A percentile compares a stretch with the other conserved stretches of the same genome.
Evolutionary conservation across 768 basidiomycete genomes (phyloP).

Genomic region (Mycena albidolilacea): DNA sequence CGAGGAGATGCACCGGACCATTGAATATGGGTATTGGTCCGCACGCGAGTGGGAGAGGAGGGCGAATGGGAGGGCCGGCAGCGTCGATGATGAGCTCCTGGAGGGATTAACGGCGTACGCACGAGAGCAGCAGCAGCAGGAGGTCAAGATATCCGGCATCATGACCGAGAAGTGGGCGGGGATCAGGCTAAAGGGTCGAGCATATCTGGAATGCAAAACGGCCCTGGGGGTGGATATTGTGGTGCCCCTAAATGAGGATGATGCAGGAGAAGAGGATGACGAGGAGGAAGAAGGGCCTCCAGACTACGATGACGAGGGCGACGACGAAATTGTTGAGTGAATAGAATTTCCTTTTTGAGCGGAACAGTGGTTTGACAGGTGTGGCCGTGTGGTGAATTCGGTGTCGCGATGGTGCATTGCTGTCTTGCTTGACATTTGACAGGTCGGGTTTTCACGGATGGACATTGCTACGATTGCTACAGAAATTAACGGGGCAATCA

Average conservation of each 20-base stretch:
- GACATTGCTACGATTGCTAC: too few relatives aligned
- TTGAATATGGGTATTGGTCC: not conserved
- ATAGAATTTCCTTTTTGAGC: not conserved
- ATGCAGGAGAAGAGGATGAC: not conserved
- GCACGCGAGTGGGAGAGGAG: not conserved
- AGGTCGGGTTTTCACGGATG: too few relatives aligned
- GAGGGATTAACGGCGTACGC: not conserved
- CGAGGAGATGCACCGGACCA: not conserved
- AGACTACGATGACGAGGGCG: not conserved
- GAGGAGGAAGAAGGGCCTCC: not conserved
- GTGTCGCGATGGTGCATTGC: too few relatives aligned
- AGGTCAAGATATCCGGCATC: not conserved
- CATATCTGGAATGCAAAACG: not conserved
- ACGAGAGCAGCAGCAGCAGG: not conserved
- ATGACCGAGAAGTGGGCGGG: not conserved
- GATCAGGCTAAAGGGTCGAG: not conserved
- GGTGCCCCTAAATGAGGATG: not conserved
- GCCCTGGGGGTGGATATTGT: not conserved
- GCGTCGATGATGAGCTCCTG: not conserved
- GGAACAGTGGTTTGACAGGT: too few relatives aligned
- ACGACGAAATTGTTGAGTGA: not conserved
- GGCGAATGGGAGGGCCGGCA: not conserved
- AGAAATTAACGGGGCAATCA: too few relatives aligned
- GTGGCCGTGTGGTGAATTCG: too few relatives aligned
- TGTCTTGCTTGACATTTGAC: too few relatives aligned